Evolutionary conservation across 768 basidiomycete genomes (phyloP), one percentile per base, ranked within the genome.

Genomic region (Daedaleopsis nitida): DNA sequence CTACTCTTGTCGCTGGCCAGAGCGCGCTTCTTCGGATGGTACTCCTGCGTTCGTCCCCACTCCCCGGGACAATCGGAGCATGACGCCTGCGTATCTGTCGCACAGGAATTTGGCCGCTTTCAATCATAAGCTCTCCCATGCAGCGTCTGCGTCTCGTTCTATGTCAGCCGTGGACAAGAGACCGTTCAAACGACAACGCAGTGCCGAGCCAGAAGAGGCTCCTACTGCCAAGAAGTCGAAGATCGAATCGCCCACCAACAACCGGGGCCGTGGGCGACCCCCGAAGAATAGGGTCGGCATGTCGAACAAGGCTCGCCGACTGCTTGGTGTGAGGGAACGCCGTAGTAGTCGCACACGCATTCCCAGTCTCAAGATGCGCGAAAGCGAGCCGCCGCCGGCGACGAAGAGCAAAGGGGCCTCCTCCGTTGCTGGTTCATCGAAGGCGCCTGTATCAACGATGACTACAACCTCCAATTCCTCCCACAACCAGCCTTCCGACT

Each of bases 1-100:
- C 59, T 93, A 92, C 73, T 81, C 80, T 1, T 78, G 81, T 56
- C 73, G 81, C 2, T 93, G 91, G 91, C 91, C 91, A 21, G 77
- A 79, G 52, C 87, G 91, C 56, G 68, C 84, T 16, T 76, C 82
- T 42, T 75, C 79, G 38, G 81, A 81, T 51, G 82, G 84, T 16
- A 69, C 75, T 6, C 67, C 77, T 39, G 78, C 78, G 43, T 72
- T 66, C 63, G 71, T 83, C 39, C 73, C 77, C 14, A 78, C 80
- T 16, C 83, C 83, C 13, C 73, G 75, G 3, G 81, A 84, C 63
- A 78, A 72, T 39, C 65, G 62, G 37, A 69, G 63, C 48, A 61
- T 42, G 21, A 68, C 67, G 2, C 66, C 70, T n/a, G 65, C 68
- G 17, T 60, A 68, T 42, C 76, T 84, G 35, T 81, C 80, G n/a